Evolutionary conservation across 139 green algal genomes (phyloP), one percentile per base, ranked within the genome.

Genomic region (Eudorina sp.): DNA sequence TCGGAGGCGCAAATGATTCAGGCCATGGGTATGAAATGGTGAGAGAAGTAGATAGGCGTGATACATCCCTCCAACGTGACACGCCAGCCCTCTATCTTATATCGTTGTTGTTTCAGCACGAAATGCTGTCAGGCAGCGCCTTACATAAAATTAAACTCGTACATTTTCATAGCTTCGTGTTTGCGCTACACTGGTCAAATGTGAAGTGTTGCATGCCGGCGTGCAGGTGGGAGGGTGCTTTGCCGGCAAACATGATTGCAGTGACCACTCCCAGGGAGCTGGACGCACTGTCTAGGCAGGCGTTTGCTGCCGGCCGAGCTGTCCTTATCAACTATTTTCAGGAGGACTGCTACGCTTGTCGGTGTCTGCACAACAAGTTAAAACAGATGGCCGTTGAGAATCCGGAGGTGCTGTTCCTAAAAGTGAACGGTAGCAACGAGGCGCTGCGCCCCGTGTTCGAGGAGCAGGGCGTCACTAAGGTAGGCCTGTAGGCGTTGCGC

Each of bases 281-380:
- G 3, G 58, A 89, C 0, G 16, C 38, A 4, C 55, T 84, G 27
- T 23, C 60, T 1, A 31, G 31, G 5, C 38, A 60, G 31, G 88
- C 88, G 0, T 51, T n/a, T 14, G 36, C 31, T 1, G 38, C 85
- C 21, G 81, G 83, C 8, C 62, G 75, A 36, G 76, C 95, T 34
- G 60, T 92, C 8, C 86, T 96, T 5, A 88, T 92, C 27, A 92
- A 96, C 58, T 96, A 94, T 53, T 95, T 97, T 53, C 82, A 80
- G 14, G 83, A 89, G 9, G 92, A 92, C 8, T 92, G 91, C 87
- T 94, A 85, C 41, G 58, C 53, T 29, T 96, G 93, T 55, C 84
- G 88, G 7, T 75, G 79, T 1, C 84, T 97, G 36, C 91, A 90
- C 70, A 88, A 91, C 27, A 96, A 96, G 69, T 81, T 97, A 18